Base-by-base conservation (phyloP, 2,329 filamentous ascomycete genomes). In the Penicillium sp. region DNA sequence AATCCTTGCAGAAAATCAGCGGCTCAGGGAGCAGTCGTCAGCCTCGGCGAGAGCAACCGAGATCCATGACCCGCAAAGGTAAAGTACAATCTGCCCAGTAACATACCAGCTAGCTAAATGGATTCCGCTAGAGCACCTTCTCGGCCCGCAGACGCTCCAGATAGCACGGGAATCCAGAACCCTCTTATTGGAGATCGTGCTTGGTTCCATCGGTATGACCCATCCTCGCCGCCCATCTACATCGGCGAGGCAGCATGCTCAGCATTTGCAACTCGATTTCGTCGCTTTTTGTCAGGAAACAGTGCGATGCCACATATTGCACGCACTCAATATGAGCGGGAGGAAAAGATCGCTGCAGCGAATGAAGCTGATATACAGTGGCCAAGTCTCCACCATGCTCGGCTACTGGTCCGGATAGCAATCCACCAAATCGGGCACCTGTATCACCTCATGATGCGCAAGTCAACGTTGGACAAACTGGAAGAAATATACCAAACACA, bases 191-290 rank as follows among this genome's bases (percentile, higher is more conserved):
- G 71, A 32, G 72, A 73, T 34, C 64, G 69, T 14, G 67, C 68
- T 36, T 74, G 68, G 72, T 73, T 72, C 50, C 67, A 72, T 40
- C 63, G 64, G 9, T 70, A 72, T 43, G 69, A 71, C 48, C 63
- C 69, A 3, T 71, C 67, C 5, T 68, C 66, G 34, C 70, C 69
- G n/a, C 69, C 69, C 13, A 69, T 72, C 42, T 74, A 73, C 50
- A 66, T 74, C 39, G 69, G 71, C 22, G 72, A 74, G 57, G 72
- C 72, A 31, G 72, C 72, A 21, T 74, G 71, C 52, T 73, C 72
- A 14, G 72, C 72, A 4, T 75, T 75, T 60, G 72, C 72, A 9
- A 73, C 69, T 13, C 69, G 71, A 24, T 67, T 75, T 53, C 69
- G 72, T 11, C 69, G 71, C 22, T 72, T 71, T 39, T 57, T 75